Percentiles rank a stretch among this genome's conserved stretches.
Conservation (phyloP, 805 yeast genomes). For the Candida krabiensis region DNA sequence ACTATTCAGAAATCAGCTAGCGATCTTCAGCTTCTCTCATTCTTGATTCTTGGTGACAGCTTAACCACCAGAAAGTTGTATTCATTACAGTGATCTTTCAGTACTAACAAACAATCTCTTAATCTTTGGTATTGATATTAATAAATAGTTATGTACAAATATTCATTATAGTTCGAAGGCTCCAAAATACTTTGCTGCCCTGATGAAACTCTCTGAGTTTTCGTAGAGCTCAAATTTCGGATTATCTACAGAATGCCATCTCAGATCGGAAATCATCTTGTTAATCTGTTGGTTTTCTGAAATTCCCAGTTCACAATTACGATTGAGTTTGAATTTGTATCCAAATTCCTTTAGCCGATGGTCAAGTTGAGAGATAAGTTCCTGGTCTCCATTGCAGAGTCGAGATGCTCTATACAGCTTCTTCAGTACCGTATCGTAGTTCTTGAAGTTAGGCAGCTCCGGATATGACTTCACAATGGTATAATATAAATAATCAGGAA, state of each 20-base stretch:
- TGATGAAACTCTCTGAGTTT: conserved; percentile 7
- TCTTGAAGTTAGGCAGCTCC: background rate
- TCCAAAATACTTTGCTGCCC: conserved; percentile 9
- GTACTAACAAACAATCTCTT: too few species aligned
- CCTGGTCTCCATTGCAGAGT: background rate
- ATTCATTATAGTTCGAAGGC: background rate
- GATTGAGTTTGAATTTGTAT: conserved; percentile 4
- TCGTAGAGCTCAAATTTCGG: conserved; percentile 5
- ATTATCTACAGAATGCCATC: conserved; percentile 1
- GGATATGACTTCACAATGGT: background rate
- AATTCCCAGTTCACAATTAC: conserved; percentile 1
- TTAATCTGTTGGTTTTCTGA: conserved; percentile 5
- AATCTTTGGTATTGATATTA: too few species aligned
- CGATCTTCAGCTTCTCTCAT: too few species aligned
- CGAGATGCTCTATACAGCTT: conserved; percentile 7
- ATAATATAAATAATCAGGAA: conserved; percentile 2
- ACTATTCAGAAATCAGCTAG: too few species aligned
- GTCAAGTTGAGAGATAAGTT: conserved; percentile 2
- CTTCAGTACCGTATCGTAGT: conserved; percentile 7
- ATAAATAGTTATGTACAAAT: too few species aligned
- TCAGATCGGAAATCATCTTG: conserved; percentile 3
- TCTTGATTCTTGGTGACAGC: too few species aligned
- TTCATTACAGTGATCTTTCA: too few species aligned
- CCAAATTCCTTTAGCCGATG: conserved; percentile 2
- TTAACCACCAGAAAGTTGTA: conserved; percentile 2